Evolutionary conservation across 805 yeast species (phyloP).

Genomic region (Debaryomyces castellii): DNA sequence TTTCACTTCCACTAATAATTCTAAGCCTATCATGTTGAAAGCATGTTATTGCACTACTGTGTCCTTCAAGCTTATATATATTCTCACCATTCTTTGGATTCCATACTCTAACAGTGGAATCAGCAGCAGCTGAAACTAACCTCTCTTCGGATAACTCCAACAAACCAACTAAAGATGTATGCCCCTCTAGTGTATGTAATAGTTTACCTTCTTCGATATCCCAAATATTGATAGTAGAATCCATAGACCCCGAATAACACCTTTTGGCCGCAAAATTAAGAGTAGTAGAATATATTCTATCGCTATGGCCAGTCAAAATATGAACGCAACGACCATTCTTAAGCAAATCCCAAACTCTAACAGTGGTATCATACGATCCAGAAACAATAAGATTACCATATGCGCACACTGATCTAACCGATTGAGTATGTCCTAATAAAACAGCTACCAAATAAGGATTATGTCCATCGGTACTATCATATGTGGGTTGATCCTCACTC

Average conservation of each 20-base stretch:
- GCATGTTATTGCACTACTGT: slow-evolving; percentile 86
- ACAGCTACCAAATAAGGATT: slow-evolving; percentile 70
- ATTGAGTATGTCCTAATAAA: slow-evolving; percentile 49
- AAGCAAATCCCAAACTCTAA: slow-evolving; percentile 86
- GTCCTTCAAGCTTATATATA: slow-evolving; percentile 71
- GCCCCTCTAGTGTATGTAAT: slow-evolving; percentile 75
- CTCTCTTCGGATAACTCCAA: slow-evolving; percentile 73
- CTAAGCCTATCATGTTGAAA: slow-evolving; percentile 84
- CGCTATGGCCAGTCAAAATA: slow-evolving; percentile 79
- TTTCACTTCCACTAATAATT: slow-evolving; percentile 86
- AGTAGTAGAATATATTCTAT: slow-evolving; percentile 85
- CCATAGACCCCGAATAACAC: slow-evolving; percentile 91
- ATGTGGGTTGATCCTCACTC: slow-evolving; percentile 29
- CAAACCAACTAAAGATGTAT: slow-evolving; percentile 85
- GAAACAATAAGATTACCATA: slow-evolving; percentile 79
- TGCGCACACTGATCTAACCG: slow-evolving; percentile 84
- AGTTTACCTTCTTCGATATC: slow-evolving; percentile 75
- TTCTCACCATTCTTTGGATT: slow-evolving; percentile 75
- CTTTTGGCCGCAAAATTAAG: slow-evolving; percentile 72
- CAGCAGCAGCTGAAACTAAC: slow-evolving; percentile 94
- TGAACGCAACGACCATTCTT: slow-evolving; percentile 69
- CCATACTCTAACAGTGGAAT: slow-evolving; percentile 89
- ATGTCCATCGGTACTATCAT: slow-evolving; percentile 35
- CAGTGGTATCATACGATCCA: slow-evolving; percentile 88
- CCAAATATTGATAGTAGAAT: slow-evolving; percentile 87